These are phyloP conservation scores for Rhododendron ferrugineum DNA, from an alignment of 148 eudicot species.

Conservation along the genomic window DNA sequence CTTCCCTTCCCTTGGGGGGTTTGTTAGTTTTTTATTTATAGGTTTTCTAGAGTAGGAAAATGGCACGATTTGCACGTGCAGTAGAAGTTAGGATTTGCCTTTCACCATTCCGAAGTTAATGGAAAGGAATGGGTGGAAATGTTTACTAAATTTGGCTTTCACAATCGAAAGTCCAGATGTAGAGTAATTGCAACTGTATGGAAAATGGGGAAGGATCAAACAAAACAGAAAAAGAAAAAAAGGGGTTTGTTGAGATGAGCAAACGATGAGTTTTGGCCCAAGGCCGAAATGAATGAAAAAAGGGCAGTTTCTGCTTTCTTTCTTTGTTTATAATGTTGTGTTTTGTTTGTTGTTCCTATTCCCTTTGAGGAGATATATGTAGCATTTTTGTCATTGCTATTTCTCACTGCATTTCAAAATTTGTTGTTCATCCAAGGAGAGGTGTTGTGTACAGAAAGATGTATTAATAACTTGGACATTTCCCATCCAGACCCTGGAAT, in stretches of 20 bases:
- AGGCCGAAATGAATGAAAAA: conserved; percentile 15
- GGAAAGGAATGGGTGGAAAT: conserved; percentile 24
- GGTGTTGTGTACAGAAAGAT: background rate
- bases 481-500: background rate
- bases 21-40: conserved; percentile 22
- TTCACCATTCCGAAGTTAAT: conserved; percentile 20
- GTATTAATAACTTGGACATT: background rate
- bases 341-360: background rate
- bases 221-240: background rate
- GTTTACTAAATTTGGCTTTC: conserved; percentile 36
- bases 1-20: conserved; percentile 3
- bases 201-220: background rate
- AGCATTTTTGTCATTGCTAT: background rate
- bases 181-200: conserved; percentile 29
- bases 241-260: background rate
- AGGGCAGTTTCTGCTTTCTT: background rate
- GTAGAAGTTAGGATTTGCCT: conserved; percentile 33
- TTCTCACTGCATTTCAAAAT: background rate
- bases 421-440: background rate
- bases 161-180: conserved; percentile 47
- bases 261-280: conserved; percentile 12
- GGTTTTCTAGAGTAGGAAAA: conserved; percentile 26
- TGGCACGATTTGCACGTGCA: conserved; percentile 31
- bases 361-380: background rate
- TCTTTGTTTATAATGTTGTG: background rate